Evolutionary conservation across 2,329 filamentous ascomycete species (phyloP).

Genomic region (Cladosporium phlei): DNA sequence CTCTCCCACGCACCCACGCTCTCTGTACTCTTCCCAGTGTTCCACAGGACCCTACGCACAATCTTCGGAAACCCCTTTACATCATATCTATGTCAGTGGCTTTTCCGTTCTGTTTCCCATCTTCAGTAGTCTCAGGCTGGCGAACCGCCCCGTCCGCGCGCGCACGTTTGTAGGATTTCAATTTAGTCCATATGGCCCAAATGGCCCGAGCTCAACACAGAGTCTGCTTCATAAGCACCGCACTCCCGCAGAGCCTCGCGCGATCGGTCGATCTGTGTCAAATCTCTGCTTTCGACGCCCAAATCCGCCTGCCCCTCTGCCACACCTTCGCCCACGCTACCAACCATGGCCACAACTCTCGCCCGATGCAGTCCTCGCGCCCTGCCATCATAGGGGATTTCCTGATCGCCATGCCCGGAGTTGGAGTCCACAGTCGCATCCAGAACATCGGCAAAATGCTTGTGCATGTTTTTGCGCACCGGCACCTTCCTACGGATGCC

Average conservation of each 20-base stretch:
- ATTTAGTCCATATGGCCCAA: neutral
- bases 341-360: neutral
- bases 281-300: too few species aligned
- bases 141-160: neutral
- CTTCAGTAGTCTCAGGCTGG: neutral
- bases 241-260: neutral
- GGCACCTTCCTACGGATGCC: neutral
- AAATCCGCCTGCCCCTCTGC: neutral
- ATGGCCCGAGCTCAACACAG: constrained; percentile 1
- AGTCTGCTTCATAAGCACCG: neutral
- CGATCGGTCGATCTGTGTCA: constrained; percentile 8
- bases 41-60: too few species aligned
- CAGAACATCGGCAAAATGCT: neutral
- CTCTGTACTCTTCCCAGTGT: too few species aligned
- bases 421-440: neutral
- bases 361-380: neutral
- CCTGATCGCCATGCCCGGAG: neutral
- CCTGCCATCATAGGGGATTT: constrained; percentile 1
- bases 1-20: too few species aligned
- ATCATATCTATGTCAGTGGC: constrained; percentile 5
- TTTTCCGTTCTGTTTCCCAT: neutral
- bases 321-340: neutral
- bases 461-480: neutral
- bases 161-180: neutral
- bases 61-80: too few species aligned